These are phyloP conservation scores for Phytophthora fragariae DNA, from an alignment of 352 stramenopile genomes.

Conservation along the genomic window DNA sequence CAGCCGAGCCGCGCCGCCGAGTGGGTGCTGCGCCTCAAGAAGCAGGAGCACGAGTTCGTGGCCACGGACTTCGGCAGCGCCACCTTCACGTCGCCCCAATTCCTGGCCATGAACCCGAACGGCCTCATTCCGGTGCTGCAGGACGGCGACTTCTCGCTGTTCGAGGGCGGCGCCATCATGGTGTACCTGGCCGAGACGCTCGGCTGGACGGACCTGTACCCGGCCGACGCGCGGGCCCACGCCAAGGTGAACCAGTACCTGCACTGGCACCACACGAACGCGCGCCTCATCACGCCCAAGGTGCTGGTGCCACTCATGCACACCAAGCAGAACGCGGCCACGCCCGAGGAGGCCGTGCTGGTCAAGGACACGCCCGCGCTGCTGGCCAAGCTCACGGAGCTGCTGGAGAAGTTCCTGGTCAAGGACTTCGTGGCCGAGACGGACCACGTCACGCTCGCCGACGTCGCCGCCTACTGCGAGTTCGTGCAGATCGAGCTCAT, in stretches of 20 bases:
- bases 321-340: slow-evolving; percentile 40
- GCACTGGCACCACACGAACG: slow-evolving; percentile 79
- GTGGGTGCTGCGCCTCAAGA: slow-evolving; percentile 53
- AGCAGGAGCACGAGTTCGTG: slow-evolving; percentile 48
- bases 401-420: slow-evolving; percentile 62
- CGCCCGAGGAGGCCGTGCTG: slow-evolving; percentile 32
- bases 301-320: slow-evolving; percentile 54
- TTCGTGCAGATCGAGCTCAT: slow-evolving; percentile 52
- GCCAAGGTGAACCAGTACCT: slow-evolving; percentile 80
- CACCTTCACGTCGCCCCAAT: slow-evolving; percentile 48
- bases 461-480: slow-evolving; percentile 53
- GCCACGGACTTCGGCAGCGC: slow-evolving; percentile 37
- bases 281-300: slow-evolving; percentile 52
- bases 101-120: slow-evolving; percentile 50
- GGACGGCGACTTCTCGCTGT: slow-evolving; percentile 52
- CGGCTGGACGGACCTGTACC: slow-evolving; percentile 63
- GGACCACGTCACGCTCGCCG: slow-evolving; percentile 42
- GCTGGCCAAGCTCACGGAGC: slow-evolving; percentile 39
- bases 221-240: slow-evolving; percentile 51
- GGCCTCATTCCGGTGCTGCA: slow-evolving; percentile 47
- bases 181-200: slow-evolving; percentile 63
- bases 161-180: slow-evolving; percentile 64
- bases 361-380: slow-evolving; percentile 35
- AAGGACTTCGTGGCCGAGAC: slow-evolving; percentile 49
- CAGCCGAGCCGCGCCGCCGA: slow-evolving; percentile 44